phyloP scores from a whole-genome alignment of 441 rosid species.

The Codiaeum variegatum region DNA sequence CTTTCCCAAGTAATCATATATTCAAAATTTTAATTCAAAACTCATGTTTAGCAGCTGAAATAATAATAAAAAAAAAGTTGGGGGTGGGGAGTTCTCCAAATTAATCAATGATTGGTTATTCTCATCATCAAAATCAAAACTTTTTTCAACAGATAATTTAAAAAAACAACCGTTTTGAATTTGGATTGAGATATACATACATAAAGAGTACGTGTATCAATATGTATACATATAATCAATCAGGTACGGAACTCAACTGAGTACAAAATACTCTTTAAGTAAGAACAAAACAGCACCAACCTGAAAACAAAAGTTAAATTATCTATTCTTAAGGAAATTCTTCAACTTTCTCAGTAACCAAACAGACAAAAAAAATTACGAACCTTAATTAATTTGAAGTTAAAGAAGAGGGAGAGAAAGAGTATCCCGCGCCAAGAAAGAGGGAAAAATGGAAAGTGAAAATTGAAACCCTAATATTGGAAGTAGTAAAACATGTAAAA shows the following conservation, averaged over 20 bases:
- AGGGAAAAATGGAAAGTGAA: not conserved
- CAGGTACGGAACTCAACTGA: not conserved
- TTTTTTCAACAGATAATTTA: not conserved
- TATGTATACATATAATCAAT: not conserved
- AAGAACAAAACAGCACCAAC: not conserved
- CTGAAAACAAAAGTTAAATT: not conserved
- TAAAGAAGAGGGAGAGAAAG: slow-evolving; percentile 26
- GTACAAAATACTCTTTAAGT: not conserved
- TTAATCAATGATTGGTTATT: not conserved
- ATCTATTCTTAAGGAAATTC: not conserved
- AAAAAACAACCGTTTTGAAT: not conserved
- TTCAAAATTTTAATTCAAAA: slow-evolving; percentile 4
- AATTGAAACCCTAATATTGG: slow-evolving; percentile 10
- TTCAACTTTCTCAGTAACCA: slow-evolving; percentile 24
- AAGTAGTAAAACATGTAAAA: slow-evolving; percentile 18
- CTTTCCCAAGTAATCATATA: not conserved
- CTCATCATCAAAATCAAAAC: slow-evolving; percentile 3
- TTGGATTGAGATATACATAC: not conserved
- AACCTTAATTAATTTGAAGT: slow-evolving; percentile 33
- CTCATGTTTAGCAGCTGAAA: not conserved
- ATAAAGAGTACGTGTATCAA: no score
- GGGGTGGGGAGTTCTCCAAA: not conserved
- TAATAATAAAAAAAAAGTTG: not conserved
- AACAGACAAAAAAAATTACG: slow-evolving; percentile 22
- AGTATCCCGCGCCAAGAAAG: slow-evolving; percentile 40